Evolutionary conservation across 1,284 basidiomycete genomes (phyloP).

Genomic region (Amylostereum chailletii): DNA sequence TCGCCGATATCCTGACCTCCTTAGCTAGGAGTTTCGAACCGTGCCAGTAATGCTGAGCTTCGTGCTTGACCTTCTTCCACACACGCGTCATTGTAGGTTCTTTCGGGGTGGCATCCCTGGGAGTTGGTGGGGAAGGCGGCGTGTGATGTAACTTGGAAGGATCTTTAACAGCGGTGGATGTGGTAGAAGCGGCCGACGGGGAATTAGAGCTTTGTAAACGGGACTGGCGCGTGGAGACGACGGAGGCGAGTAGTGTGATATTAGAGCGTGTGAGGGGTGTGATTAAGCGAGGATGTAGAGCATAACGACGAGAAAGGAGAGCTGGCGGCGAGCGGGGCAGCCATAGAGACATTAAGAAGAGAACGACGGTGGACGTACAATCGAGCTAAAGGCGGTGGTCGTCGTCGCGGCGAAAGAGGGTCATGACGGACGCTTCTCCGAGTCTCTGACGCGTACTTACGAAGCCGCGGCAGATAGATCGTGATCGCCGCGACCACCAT

Average conservation of each 20-base stretch:
- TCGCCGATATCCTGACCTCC: constrained; percentile 85
- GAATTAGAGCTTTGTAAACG: constrained; percentile 21
- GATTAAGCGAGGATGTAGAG: constrained; percentile 23
- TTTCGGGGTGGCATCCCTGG: constrained; percentile 36
- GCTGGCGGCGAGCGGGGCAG: constrained; percentile 42
- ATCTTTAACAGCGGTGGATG: constrained; percentile 10
- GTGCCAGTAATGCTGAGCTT: constrained; percentile 96
- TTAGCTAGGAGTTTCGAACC: constrained; percentile 92
- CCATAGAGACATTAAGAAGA: constrained; percentile 49
- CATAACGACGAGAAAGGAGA: constrained; percentile 29
- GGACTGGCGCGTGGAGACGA: constrained; percentile 9
- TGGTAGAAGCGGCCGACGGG: constrained; percentile 16
- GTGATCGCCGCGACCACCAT: too few species aligned
- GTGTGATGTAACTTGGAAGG: constrained; percentile 21
- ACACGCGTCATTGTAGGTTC: constrained; percentile 48
- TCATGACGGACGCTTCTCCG: too few species aligned
- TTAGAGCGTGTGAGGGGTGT: constrained; percentile 8
- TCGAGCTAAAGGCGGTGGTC: too few species aligned
- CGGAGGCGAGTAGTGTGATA: constrained; percentile 8
- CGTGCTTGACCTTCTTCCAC: constrained; percentile 95
- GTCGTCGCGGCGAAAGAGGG: too few species aligned
- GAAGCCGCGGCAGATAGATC: too few species aligned
- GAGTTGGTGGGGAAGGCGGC: constrained; percentile 40
- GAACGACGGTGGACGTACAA: too few species aligned
- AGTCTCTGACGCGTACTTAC: too few species aligned